Evolutionary conservation across 345 rosid species (phyloP), one percentile per base, ranked within the genome.

Genomic region (Noccaea bulbosa): DNA sequence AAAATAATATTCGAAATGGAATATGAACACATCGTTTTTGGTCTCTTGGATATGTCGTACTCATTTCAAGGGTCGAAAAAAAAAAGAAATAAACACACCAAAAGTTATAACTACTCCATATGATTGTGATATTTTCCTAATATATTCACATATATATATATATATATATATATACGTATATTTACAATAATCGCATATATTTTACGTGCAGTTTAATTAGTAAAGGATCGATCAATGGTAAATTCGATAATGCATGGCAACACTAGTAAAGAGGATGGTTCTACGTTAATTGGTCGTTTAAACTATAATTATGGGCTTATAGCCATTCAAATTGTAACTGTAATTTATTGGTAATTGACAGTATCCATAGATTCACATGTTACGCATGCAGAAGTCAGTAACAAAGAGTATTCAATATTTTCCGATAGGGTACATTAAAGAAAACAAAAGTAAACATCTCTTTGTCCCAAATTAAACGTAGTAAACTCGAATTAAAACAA

Each of bases 41-140:
- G 59, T 32, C 40, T 33, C 10, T 10, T 61, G 15, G 61, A 63
- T 37, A 55, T 54, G 57, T 45, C 70, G 56, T 46, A 35, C 70
- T 45, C 57, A 15, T 45, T 54, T 64, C 71, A 72, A 71, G 71
- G 65, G 71, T 64, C 43, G 44, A 64, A 11, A 46, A 37, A 12
- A 5, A 24, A 41, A 24, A 41, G 35, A 56, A 54, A 22, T 37
- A 53, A 10, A 37, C 51, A 55, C 50, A 64, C 40, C 59, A 15
- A 11, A 56, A 32, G 44, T 47, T 66, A 16, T 71, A 55, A 72
- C 58, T 43, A 64, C 70, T 47, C 49, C 57, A 43, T 44, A 38
- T 54, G 64, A 62, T 22, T 63, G 20, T 45, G 12, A 44, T 63
- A 10, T 62, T 17, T 62, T 40, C 5, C 76, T 53, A 61, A 48